phyloP scores from a whole-genome alignment of 2,329 filamentous ascomycete genomes.

The Fusarium sp. region DNA sequence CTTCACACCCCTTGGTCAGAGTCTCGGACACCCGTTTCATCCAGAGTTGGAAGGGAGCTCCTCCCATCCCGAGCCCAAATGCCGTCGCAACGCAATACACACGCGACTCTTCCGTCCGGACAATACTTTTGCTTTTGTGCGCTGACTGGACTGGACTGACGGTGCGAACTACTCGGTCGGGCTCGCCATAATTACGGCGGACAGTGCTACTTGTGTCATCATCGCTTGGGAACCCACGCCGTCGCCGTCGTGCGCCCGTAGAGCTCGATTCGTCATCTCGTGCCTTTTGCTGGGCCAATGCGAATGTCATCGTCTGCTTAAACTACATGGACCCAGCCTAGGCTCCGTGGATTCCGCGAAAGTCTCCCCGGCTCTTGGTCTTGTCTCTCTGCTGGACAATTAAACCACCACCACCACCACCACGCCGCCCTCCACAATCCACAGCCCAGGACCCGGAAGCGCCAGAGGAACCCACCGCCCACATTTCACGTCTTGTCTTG shows the following conservation, averaged over 20 bases:
- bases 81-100: conserved; percentile 12
- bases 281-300: not conserved
- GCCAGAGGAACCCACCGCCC: conserved; percentile 11
- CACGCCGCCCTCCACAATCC: conserved; percentile 16
- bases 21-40: conserved; percentile 36
- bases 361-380: conserved; percentile 11
- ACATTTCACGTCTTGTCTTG: conserved; percentile 13
- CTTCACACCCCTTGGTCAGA: conserved; percentile 9
- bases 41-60: conserved; percentile 18
- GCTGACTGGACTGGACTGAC: conserved; percentile 13
- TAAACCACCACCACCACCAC: conserved; percentile 26
- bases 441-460: conserved; percentile 12
- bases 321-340: conserved; percentile 17
- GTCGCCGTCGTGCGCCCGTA: conserved; percentile 21
- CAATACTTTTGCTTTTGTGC: conserved; percentile 25
- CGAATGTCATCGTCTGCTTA: conserved; percentile 29
- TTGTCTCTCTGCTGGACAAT: conserved; percentile 16
- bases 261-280: conserved; percentile 26
- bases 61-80: conserved; percentile 19
- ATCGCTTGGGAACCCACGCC: conserved; percentile 7
- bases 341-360: conserved; percentile 29
- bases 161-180: conserved; percentile 4
- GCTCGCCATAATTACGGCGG: not conserved
- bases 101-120: conserved; percentile 23
- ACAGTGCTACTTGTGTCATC: conserved; percentile 1